A percentile compares a stretch with the other conserved stretches of the same genome.
These are phyloP conservation scores for Agaricus blazei DNA, from an alignment of 768 basidiomycete genomes.

Conservation along the genomic window DNA sequence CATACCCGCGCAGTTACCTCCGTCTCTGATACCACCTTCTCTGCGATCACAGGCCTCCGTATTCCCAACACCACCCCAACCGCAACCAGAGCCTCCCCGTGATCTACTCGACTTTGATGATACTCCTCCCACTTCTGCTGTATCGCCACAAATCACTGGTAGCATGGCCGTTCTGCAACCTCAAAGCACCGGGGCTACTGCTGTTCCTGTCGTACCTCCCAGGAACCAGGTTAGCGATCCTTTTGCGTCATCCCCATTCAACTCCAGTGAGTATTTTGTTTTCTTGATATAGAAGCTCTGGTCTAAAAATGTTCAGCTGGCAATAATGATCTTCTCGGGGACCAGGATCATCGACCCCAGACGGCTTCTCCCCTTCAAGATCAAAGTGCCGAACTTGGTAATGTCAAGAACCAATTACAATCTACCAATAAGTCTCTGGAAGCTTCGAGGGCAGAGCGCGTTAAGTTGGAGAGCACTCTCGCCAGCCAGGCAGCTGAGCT, in stretches of 20 bases:
- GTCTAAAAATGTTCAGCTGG: conserved; percentile 1
- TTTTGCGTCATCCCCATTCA: conserved; percentile 26
- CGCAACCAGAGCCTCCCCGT: conserved; percentile 39
- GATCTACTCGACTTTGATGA: conserved; percentile 54
- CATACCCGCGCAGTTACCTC: conserved; percentile 66
- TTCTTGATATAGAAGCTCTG: neutral
- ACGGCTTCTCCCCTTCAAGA: conserved; percentile 54
- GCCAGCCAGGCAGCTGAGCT: conserved; percentile 71
- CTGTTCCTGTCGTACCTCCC: conserved; percentile 18
- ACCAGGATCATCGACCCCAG: conserved; percentile 55
- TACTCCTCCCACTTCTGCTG: conserved; percentile 41
- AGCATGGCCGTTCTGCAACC: conserved; percentile 23
- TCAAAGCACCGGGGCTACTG: conserved; percentile 25
- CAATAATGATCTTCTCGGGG: conserved; percentile 59
- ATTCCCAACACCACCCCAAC: conserved; percentile 32
- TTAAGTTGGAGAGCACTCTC: conserved; percentile 56
- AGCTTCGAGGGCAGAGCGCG: conserved; percentile 60
- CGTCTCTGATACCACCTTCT: conserved; percentile 76
- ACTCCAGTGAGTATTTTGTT: conserved; percentile 23
- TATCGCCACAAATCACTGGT: conserved; percentile 36
- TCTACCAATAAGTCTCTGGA: conserved; percentile 74
- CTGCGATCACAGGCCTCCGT: conserved; percentile 44
- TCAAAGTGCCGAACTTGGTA: conserved; percentile 82
- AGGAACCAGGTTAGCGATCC: conserved; percentile 37
- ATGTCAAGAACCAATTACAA: conserved; percentile 77